These are phyloP conservation scores for Tylopilus vinaceipallidus DNA, from an alignment of 768 basidiomycete species.

Conservation along the genomic window DNA sequence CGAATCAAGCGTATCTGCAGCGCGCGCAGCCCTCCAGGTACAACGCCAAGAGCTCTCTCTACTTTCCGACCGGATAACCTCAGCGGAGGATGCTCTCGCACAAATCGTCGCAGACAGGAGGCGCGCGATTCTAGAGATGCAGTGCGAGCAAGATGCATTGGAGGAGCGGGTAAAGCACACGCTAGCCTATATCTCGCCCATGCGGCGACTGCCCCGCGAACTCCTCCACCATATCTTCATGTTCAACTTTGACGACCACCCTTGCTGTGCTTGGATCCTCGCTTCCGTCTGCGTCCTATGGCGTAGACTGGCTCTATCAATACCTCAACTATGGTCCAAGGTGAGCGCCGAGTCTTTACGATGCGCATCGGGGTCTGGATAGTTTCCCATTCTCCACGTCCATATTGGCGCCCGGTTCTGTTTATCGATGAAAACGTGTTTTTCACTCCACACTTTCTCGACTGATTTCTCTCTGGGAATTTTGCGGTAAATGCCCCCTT, in stretches of 20 bases:
- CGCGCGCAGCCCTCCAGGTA: conserved; percentile 43
- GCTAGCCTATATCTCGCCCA: conserved; percentile 68
- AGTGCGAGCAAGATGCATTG: conserved; percentile 45
- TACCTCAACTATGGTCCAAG: conserved; percentile 77
- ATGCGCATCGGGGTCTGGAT: neutral
- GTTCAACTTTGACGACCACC: conserved; percentile 64
- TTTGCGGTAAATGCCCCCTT: conserved; percentile 2
- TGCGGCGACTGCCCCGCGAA: conserved; percentile 68
- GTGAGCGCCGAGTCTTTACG: conserved; percentile 38
- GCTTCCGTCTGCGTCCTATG: conserved; percentile 66
- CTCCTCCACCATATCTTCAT: conserved; percentile 72
- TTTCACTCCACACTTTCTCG: neutral
- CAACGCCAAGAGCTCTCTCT: conserved; percentile 25
- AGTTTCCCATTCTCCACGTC: conserved; percentile 3
- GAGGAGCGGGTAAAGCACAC: conserved; percentile 49
- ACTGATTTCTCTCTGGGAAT: neutral
- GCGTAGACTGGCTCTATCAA: conserved; percentile 61
- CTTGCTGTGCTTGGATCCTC: conserved; percentile 76
- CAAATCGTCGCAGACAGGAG: conserved; percentile 56
- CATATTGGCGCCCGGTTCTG: conserved; percentile 17
- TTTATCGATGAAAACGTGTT: conserved; percentile 18
- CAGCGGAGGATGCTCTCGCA: conserved; percentile 54
- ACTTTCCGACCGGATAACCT: conserved; percentile 47
- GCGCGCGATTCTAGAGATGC: conserved; percentile 52
- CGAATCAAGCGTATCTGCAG: conserved; percentile 47